Percentiles rank a stretch among this genome's conserved stretches.
These are phyloP conservation scores for Ogataea paradorogensis DNA, from an alignment of 805 yeast species.

Conservation along the genomic window DNA sequence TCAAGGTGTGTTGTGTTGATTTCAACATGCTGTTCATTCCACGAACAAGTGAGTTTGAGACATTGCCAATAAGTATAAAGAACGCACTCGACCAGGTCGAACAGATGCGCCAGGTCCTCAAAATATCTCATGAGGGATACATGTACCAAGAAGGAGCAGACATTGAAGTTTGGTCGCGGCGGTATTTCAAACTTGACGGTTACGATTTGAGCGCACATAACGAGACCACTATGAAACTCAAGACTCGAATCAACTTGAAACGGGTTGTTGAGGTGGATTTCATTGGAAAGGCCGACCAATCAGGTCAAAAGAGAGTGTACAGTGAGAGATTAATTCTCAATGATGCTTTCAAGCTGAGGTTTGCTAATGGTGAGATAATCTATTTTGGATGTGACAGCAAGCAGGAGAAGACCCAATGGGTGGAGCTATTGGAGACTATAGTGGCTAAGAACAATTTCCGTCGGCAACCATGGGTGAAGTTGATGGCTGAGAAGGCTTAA, in stretches of 20 bases:
- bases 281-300: conserved; percentile 36
- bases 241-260: conserved; percentile 72
- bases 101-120: conserved; percentile 31
- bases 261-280: conserved; percentile 57
- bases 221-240: conserved; percentile 61
- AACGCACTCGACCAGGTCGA: conserved; percentile 44
- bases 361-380: conserved; percentile 77
- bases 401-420: conserved; percentile 65
- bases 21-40: conserved; percentile 70
- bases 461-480: conserved; percentile 37
- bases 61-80: conserved; percentile 67
- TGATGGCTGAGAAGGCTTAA: conserved; percentile 23
- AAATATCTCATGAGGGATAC: conserved; percentile 55
- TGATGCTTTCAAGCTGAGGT: conserved; percentile 71
- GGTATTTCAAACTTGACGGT: conserved; percentile 74
- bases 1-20: conserved; percentile 62
- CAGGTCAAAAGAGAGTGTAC: conserved; percentile 44
- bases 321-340: conserved; percentile 69
- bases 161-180: conserved; percentile 65
- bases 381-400: conserved; percentile 81
- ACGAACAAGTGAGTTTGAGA: conserved; percentile 55
- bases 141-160: conserved; percentile 93
- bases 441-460: conserved; percentile 37
- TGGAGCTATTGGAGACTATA: conserved; percentile 51
- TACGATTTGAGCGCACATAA: conserved; percentile 73